Evolutionary conservation across 352 stramenopile genomes (phyloP).

Genomic region (Phytophthora pluvialis): DNA sequence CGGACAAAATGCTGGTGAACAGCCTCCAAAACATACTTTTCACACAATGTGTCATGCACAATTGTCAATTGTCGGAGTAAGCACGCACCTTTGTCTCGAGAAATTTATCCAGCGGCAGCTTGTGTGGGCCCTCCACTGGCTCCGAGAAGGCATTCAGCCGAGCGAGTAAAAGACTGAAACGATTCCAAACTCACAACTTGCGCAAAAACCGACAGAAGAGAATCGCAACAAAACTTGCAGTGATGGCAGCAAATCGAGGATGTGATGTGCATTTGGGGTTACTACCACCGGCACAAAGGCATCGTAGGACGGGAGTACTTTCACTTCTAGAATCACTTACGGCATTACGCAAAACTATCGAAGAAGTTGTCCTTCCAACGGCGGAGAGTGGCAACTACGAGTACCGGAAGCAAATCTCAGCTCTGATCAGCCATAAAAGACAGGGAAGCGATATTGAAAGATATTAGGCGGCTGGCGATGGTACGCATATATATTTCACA

Average conservation of each 20-base stretch:
- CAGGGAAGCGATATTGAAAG: conserved; percentile 16
- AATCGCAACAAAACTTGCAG: conserved; percentile 7
- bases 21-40: conserved; percentile 50
- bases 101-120: conserved; percentile 54
- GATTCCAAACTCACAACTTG: conserved; percentile 22
- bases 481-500: no score
- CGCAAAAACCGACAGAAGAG: conserved; percentile 11
- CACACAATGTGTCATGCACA: no score
- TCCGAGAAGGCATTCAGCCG: conserved; percentile 52
- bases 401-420: conserved; percentile 38
- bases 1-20: conserved; percentile 69
- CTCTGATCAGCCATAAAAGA: conserved; percentile 34
- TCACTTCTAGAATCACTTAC: conserved; percentile 15
- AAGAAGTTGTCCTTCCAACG: neutral
- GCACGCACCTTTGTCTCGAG: conserved; percentile 38
- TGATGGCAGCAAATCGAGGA: conserved; percentile 9
- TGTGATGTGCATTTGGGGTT: conserved; percentile 1
- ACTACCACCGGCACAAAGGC: neutral
- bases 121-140: conserved; percentile 24
- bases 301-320: neutral
- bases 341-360: conserved; percentile 11
- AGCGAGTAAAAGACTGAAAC: conserved; percentile 47
- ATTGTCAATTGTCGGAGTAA: no score
- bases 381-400: neutral
- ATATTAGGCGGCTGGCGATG: conserved; percentile 33